Evolutionary conservation across 345 rosid species (phyloP).

Genomic region (Nephelium lappaceum): DNA sequence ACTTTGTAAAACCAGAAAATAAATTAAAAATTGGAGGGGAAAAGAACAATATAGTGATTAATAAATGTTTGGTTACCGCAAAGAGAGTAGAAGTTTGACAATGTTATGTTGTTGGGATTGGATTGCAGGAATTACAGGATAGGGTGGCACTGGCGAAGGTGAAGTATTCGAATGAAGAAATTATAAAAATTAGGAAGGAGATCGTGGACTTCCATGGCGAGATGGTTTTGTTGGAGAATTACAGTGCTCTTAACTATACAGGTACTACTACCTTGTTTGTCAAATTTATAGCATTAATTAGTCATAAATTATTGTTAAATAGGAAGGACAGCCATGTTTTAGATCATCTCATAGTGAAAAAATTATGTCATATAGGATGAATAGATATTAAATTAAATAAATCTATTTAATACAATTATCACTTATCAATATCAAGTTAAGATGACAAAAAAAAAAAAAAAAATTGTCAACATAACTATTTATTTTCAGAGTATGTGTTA

Average conservation of each 20-base stretch:
- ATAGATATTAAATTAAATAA: too few relatives aligned
- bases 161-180: conserved; percentile 55
- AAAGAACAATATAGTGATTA: neutral
- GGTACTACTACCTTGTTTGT: conserved; percentile 39
- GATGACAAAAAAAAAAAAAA: too few relatives aligned
- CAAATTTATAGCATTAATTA: too few relatives aligned
- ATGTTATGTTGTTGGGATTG: neutral
- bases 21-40: neutral
- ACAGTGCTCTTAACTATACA: conserved; percentile 94
- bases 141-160: conserved; percentile 63
- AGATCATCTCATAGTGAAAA: too few relatives aligned
- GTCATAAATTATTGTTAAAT: too few relatives aligned
- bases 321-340: too few relatives aligned
- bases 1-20: too few relatives aligned
- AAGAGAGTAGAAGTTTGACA: neutral
- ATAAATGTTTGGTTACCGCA: neutral
- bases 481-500: too few relatives aligned
- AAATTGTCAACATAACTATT: too few relatives aligned
- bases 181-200: conserved; percentile 69
- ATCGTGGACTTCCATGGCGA: conserved; percentile 94
- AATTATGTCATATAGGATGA: too few relatives aligned
- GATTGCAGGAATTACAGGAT: conserved; percentile 76
- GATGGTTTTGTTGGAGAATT: conserved; percentile 93
- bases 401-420: too few relatives aligned
- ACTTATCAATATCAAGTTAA: too few relatives aligned